Evolutionary conservation across 2,329 filamentous ascomycete species (phyloP), one percentile per base, ranked within the genome.

Genomic region (Aspergillus phoenicis): DNA sequence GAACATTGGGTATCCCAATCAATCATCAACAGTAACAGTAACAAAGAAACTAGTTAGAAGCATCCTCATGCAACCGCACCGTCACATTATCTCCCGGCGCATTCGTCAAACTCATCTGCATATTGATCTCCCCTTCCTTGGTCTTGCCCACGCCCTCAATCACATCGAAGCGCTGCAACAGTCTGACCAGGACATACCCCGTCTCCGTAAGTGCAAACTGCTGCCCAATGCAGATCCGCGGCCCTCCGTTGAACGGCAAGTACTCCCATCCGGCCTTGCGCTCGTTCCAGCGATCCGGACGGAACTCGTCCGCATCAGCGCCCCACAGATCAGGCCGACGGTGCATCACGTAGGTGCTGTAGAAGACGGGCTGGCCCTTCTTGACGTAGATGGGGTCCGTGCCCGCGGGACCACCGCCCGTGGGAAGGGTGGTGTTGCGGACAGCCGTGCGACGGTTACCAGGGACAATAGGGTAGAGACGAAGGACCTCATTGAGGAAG

Each of bases 151-250:
- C 56, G 58, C 73, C 71, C 69, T 87, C 84, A 7, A 92, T 80
- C 10, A 81, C 77, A 58, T 87, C 85, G 71, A 89, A 95, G 24
- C 83, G 82, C 79, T 94, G 91, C 71, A 93, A 85, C 65, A 94
- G 70, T 48, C 91, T 81, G 28, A 88, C 87, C 62, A 92, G 82
- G 8, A 89, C 87, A 72, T 93, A 93, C 0, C 73, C 71, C 4
- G 75, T 70, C 80, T 93, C 89, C 0, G 89, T 91, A 51, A 93
- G 77, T 13, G 91, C 91, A 73, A 93, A 94, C 75, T 94, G 89
- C 81, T 94, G 89, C 1, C 90, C 89, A 61, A 93, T 86, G 75
- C 90, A 91, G 70, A 91, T 89, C 33, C 90, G 80, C 47, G 89
- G 87, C 1, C 89, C 89, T 10, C 88, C 88, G 71, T 91, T 91